Conservation (phyloP, 805 yeast species). For the Nakazawaea wickerhamii region DNA sequence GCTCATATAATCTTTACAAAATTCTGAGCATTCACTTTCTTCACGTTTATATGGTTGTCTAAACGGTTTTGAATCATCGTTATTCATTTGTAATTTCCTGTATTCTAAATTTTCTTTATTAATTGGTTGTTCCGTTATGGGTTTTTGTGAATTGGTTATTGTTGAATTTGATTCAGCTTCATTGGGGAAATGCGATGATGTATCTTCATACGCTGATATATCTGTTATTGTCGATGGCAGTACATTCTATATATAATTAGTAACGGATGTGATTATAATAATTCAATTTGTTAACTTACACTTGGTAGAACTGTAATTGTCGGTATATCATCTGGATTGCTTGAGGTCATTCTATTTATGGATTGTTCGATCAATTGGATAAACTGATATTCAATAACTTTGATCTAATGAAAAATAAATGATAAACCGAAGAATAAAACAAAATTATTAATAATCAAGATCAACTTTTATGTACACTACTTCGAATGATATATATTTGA, state of each 20-base stretch:
- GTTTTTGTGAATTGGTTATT: not conserved
- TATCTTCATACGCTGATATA: conserved; percentile 4
- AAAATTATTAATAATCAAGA: too few species aligned
- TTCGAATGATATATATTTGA: too few species aligned
- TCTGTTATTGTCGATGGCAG: conserved; percentile 10
- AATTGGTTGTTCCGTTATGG: conserved; percentile 3
- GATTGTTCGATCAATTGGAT: not conserved
- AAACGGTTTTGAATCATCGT: not conserved
- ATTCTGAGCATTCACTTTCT: conserved; percentile 10
- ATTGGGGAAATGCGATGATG: not conserved
- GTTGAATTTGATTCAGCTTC: conserved; percentile 6
- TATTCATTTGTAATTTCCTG: not conserved
- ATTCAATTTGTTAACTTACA: not conserved
- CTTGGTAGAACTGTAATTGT: conserved; percentile 1
- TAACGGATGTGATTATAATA: not conserved
- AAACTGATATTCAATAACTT: too few species aligned
- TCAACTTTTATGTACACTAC: too few species aligned
- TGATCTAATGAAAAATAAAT: too few species aligned
- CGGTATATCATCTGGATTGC: not conserved
- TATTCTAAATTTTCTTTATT: conserved; percentile 1
- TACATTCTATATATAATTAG: not conserved
- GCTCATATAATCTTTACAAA: conserved; percentile 8
- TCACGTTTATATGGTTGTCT: conserved; percentile 4
- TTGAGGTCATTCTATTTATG: not conserved
- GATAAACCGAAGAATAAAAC: too few species aligned